A percentile compares a stretch with the other conserved stretches of the same genome.
Evolutionary conservation across 2,329 filamentous ascomycete genomes (phyloP).

Genomic region (Ophiostoma sp.): DNA sequence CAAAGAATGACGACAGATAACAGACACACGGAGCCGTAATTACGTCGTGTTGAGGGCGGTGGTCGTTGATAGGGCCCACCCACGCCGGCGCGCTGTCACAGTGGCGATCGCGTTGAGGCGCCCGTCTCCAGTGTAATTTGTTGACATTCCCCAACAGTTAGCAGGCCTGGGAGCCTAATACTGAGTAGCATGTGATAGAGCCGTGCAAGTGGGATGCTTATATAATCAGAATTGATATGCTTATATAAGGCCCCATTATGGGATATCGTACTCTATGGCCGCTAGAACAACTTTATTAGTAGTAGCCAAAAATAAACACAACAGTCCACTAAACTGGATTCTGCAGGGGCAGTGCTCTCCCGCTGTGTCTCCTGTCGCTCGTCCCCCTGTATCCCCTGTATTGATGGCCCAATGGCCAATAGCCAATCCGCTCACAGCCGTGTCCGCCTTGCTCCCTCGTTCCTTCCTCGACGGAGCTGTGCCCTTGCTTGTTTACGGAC

Average conservation of each 20-base stretch:
- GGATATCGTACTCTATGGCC: neutral
- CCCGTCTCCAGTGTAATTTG: slow-evolving; percentile 12
- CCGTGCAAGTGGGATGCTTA: slow-evolving; percentile 4
- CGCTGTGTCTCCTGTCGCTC: slow-evolving; percentile 1
- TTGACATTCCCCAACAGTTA: slow-evolving; percentile 14
- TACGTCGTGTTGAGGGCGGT: slow-evolving; percentile 1
- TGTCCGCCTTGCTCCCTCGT: slow-evolving; percentile 4
- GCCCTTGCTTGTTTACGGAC: slow-evolving; percentile 8
- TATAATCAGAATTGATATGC: neutral
- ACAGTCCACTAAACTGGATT: neutral
- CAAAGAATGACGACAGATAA: neutral
- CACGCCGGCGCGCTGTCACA: neutral
- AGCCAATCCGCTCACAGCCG: slow-evolving; percentile 7
- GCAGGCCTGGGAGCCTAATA: neutral
- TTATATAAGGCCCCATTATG: neutral
- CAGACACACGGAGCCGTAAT: neutral
- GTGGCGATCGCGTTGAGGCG: slow-evolving; percentile 13
- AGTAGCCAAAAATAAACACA: neutral
- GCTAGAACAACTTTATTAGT: neutral
- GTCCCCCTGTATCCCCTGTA: neutral
- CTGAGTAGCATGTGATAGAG: slow-evolving; percentile 8
- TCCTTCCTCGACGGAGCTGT: slow-evolving; percentile 5
- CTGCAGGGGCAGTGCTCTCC: slow-evolving; percentile 11
- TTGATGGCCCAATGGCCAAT: neutral
- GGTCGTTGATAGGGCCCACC: slow-evolving; percentile 1